Evolutionary conservation across 139 green algal genomes (phyloP), one percentile per base, ranked within the genome.

Genomic region (Chlorella sp.): DNA sequence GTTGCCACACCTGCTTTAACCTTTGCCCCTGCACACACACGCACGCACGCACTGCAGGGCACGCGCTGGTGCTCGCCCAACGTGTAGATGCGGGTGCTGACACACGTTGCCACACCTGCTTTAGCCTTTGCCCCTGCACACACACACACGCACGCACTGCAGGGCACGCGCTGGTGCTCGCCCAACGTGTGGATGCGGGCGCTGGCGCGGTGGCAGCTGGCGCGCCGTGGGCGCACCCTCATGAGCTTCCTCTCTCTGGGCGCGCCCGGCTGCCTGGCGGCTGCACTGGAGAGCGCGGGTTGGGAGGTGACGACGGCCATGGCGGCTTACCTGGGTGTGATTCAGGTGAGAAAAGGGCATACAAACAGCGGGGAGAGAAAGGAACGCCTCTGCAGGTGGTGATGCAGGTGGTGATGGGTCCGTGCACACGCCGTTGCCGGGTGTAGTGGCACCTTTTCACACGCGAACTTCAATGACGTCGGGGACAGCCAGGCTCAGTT

Each of bases 231-330:
- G 24, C 55, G 24, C 20, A 29, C 34, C n/a, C 61, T 67, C n/a
- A 24, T 6, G 27, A 27, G 14, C 3, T 67, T 67, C 61, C 61
- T 67, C 3, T 27, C 61, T 5, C 61, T 67, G 23, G 61, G 61
- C n/a, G 61, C 61, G n/a, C 61, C 61, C 27, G 61, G 61, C n/a
- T 27, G 61, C 27, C n/a, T 67, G 23, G 29, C 22, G 61, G 29
- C 29, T 26, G 61, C 23, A 2, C 61, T 67, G 3, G 61, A 67
- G 61, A 34, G 61, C 14, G 61, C 61, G n/a, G 61, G 23, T 3
- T 67, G n/a, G 3, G 61, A 67, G 27, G 61, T 67, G 23, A 67
- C 61, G 3, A 67, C 61, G 20, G 61, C 61, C n/a, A 67, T 67
- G 61, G 61, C 61, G 20, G 61, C 23, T 2, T 67, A 67, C 61